These are phyloP conservation scores for Naematelia aurantialba DNA, from an alignment of 768 basidiomycete species.

Conservation along the genomic window DNA sequence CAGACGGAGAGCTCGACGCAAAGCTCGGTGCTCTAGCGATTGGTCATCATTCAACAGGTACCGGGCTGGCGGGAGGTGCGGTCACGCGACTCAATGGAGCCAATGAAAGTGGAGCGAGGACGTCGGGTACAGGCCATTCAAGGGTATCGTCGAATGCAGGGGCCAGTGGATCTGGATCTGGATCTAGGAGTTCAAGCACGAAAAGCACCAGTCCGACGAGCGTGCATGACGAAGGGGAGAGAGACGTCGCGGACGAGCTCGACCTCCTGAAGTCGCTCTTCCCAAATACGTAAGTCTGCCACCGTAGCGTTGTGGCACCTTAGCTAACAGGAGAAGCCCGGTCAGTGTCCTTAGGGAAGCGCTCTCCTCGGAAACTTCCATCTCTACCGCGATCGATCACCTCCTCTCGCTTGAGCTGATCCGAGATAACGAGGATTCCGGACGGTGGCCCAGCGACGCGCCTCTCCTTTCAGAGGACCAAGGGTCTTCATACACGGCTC, in stretches of 20 bases:
- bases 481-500: background rate
- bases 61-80: background rate
- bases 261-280: slow-evolving; percentile 31
- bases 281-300: slow-evolving; percentile 26
- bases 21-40: background rate
- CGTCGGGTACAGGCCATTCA: too few species aligned
- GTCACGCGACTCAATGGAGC: background rate
- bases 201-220: slow-evolving; percentile 4
- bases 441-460: slow-evolving; percentile 37
- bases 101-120: too few species aligned
- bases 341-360: background rate
- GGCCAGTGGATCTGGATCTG: slow-evolving; percentile 6
- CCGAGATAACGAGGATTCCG: slow-evolving; percentile 29
- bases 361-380: background rate
- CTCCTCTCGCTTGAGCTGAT: slow-evolving; percentile 43
- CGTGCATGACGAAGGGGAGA: slow-evolving; percentile 4
- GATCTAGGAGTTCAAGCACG: slow-evolving; percentile 3
- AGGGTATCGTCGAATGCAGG: background rate
- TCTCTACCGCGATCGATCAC: slow-evolving; percentile 41
- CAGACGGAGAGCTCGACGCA: background rate
- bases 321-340: too few species aligned
- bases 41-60: background rate
- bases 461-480: slow-evolving; percentile 2
- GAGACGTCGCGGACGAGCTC: slow-evolving; percentile 17
- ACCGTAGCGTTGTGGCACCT: too few species aligned